phyloP scores from a whole-genome alignment of 2,329 filamentous ascomycete genomes.

The Aspergillus ustus region DNA sequence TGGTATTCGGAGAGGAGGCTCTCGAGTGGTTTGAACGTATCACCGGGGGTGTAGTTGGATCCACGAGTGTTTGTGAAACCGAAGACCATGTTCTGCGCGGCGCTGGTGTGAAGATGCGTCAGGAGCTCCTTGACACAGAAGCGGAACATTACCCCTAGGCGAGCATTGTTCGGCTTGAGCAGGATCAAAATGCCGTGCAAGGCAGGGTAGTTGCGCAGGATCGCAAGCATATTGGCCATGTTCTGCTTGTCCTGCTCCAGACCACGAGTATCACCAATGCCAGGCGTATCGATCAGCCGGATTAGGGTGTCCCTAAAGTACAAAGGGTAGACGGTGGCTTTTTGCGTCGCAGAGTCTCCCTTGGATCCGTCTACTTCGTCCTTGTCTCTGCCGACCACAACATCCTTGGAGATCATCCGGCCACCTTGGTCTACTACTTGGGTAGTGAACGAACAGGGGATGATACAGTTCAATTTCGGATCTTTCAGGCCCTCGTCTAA shows the following conservation, averaged over 20 bases:
- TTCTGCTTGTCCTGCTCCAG: constrained; percentile 15
- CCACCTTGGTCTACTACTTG: constrained; percentile 9
- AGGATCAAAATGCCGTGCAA: constrained; percentile 16
- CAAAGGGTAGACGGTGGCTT: constrained; percentile 7
- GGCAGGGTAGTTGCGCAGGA: constrained; percentile 6
- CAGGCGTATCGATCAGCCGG: constrained; percentile 11
- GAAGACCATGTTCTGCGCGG: constrained; percentile 16
- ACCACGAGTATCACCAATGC: constrained; percentile 12
- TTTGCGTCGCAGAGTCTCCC: constrained; percentile 11
- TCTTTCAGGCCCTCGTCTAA: constrained; percentile 10
- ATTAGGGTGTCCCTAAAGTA: constrained; percentile 13
- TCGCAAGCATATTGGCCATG: constrained; percentile 12
- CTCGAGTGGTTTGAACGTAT: constrained; percentile 6
- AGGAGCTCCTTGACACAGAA: constrained; percentile 15
- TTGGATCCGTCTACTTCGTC: constrained; percentile 9
- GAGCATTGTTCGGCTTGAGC: constrained; percentile 12
- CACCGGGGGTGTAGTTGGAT: constrained; percentile 12
- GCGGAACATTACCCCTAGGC: constrained; percentile 5
- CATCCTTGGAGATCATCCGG: constrained; percentile 5
- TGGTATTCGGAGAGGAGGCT: constrained; percentile 4
- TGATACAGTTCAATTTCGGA: constrained; percentile 2
- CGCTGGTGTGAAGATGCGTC: constrained; percentile 11
- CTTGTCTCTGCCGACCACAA: constrained; percentile 5
- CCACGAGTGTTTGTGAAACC: constrained; percentile 12
- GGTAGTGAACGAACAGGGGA: constrained; percentile 14